Evolutionary conservation across 495 filamentous ascomycete genomes (phyloP), one percentile per base, ranked within the genome.

Genomic region (Penicillium nucicola): DNA sequence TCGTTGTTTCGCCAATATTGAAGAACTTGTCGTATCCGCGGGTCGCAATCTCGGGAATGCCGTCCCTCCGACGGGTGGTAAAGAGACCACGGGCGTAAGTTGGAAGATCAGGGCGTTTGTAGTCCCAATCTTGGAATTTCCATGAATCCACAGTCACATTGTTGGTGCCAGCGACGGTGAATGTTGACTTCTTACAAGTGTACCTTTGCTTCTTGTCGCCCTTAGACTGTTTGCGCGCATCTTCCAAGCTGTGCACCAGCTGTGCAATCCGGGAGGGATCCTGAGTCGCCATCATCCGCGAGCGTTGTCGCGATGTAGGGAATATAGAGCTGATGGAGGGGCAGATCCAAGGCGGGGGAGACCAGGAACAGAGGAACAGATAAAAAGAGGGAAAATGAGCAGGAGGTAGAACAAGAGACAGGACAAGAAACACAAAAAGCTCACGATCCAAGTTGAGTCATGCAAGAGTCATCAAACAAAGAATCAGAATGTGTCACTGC

Each of bases 1-100:
- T 77, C 11, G 71, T 62, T 2, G 90, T 84, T 67, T 98, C 93
- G 36, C 79, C 80, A 22, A 87, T 76, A 61, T 98, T 98, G 83
- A 97, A 97, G 76, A 98, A 98, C 71, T 98, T 98, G 75, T 98
- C 95, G 69, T 98, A 98, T 30, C 93, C 93, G 48, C 93, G 81
- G 30, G 84, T 81, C 2, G 77, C 85, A 47, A 98, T 97, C 66
- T 96, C 89, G 13, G 80, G 75, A 2, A 75, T 72, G 5, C 84
- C 83, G 17, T 83, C 72, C 41, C 75, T 69, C 37, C 76, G 81
- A 52, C 67, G 77, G 36, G 83, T 84, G 15, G 92, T 98, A 68
- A 98, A 98, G 1, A 98, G 79, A 17, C 95, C 95, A 15, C 93
- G 84, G 14, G 93, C 90, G 62, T 96, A 95, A 6, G 86, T 95